Conservation (phyloP, 148 eudicot species). For the Gaultheria prostrata region DNA sequence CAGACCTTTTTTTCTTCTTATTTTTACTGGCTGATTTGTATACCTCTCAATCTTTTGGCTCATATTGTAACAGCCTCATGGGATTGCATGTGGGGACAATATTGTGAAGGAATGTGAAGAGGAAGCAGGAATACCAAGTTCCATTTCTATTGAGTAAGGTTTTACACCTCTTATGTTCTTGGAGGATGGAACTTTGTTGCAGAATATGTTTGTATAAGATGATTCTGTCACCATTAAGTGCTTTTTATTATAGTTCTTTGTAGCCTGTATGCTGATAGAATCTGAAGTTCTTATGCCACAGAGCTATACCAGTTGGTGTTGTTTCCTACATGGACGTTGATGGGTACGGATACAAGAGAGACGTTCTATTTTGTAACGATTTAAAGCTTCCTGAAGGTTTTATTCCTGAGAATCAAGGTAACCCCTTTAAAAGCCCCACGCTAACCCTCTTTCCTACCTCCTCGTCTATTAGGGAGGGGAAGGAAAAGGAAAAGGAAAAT, state of each 20-base stretch:
- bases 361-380: conserved; percentile 91
- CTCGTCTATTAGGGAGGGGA: not conserved
- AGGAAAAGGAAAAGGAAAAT: no score
- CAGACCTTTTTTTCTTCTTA: not conserved
- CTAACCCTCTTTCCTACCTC: not conserved
- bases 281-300: conserved; percentile 25
- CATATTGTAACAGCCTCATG: conserved; percentile 64
- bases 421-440: not conserved
- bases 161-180: not conserved
- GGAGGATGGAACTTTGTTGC: conserved; percentile 2
- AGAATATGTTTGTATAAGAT: not conserved
- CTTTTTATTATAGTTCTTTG: not conserved
- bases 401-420: conserved; percentile 67
- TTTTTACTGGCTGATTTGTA: not conserved
- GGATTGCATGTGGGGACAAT: conserved; percentile 74
- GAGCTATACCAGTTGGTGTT: conserved; percentile 79
- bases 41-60: conserved; percentile 10
- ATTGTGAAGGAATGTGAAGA: conserved; percentile 92
- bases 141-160: conserved; percentile 57
- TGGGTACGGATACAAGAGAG: no score
- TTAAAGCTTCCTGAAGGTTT: conserved; percentile 87
- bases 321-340: conserved; percentile 86
- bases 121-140: conserved; percentile 82
- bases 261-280: conserved; percentile 4
- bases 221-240: not conserved